Conservation (phyloP, 2,329 filamentous ascomycete genomes). For the Cercospora janseana region DNA sequence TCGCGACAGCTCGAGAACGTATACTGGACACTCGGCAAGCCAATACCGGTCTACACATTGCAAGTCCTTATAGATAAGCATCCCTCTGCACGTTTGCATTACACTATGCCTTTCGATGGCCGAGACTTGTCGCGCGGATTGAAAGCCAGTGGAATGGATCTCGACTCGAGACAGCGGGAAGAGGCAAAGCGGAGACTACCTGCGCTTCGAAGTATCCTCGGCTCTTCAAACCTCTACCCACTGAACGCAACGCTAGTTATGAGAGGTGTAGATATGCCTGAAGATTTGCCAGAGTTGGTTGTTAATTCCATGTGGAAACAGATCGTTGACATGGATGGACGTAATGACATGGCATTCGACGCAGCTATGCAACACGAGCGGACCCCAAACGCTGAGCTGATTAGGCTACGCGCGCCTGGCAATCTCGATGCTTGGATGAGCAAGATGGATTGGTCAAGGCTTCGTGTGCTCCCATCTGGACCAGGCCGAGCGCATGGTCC, state of each 20-base stretch:
- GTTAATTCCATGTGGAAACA: neutral
- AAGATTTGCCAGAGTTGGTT: neutral
- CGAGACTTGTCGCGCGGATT: neutral
- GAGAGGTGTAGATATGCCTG: neutral
- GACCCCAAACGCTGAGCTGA: neutral
- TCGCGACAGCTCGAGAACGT: neutral
- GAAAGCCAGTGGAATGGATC: neutral
- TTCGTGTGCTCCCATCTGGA: neutral
- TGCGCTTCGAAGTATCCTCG: neutral
- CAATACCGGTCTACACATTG: neutral
- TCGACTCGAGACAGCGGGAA: neutral
- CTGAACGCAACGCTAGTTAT: neutral
- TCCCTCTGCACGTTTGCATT: constrained; percentile 1
- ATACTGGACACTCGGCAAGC: neutral
- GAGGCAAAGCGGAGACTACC: neutral
- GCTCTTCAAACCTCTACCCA: neutral
- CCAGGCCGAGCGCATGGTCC: neutral
- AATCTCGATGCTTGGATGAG: neutral
- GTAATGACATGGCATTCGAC: neutral
- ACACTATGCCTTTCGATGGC: neutral
- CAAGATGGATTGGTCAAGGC: neutral
- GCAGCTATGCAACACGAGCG: neutral
- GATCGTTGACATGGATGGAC: neutral
- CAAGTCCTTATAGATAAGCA: neutral
- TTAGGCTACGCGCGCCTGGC: neutral